Conservation (phyloP, 768 basidiomycete species). For the Gyrodon lividus region DNA sequence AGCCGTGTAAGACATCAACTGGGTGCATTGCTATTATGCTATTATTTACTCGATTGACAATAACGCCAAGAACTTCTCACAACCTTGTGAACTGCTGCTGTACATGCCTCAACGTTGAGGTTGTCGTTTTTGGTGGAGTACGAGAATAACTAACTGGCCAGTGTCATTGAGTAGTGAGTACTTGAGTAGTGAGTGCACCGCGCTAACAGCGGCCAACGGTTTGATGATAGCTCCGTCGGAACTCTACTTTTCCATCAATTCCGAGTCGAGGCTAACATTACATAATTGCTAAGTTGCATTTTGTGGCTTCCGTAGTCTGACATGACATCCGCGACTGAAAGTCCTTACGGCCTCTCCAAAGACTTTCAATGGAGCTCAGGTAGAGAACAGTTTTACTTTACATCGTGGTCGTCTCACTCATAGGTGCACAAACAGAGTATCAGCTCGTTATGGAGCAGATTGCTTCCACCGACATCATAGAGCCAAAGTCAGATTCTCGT, state of each 20-base stretch:
- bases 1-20: background rate
- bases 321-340: slow-evolving; percentile 22
- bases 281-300: background rate
- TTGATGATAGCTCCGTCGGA: no score
- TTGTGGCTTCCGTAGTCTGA: background rate
- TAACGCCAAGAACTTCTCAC: background rate
- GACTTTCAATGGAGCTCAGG: slow-evolving; percentile 55
- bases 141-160: no score
- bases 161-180: no score
- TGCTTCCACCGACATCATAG: slow-evolving; percentile 61
- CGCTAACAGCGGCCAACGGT: no score
- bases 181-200: no score
- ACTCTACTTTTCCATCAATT: no score
- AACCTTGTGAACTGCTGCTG: background rate
- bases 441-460: slow-evolving; percentile 58
- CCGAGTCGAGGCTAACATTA: background rate
- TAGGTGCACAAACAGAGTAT: slow-evolving; percentile 45
- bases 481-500: slow-evolving; percentile 41
- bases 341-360: slow-evolving; percentile 12
- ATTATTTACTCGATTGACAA: no score
- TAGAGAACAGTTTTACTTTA: slow-evolving; percentile 21
- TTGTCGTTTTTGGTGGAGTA: background rate
- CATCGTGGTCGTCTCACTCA: slow-evolving; percentile 4
- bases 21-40: background rate
- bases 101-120: background rate